Evolutionary conservation across 2,329 filamentous ascomycete genomes (phyloP), one percentile per base, ranked within the genome.

Genomic region (Trichophyton benhamiae): DNA sequence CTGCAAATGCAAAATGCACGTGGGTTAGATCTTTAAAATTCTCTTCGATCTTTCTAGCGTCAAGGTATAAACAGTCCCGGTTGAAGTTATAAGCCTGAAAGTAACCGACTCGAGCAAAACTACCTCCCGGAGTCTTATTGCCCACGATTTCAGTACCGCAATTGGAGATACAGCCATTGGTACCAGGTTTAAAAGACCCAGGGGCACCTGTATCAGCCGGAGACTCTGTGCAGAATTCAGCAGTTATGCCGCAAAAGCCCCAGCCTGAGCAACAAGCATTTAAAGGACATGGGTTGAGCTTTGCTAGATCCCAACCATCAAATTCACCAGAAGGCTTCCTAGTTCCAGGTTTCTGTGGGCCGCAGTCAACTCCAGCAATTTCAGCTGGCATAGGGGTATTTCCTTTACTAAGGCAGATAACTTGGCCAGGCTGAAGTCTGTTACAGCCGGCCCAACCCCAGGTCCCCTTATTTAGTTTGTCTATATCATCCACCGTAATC

Each of bases 261-360:
- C 75, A 77, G 44, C 71, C 68, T 61, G 76, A 70, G 64, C 76
- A 78, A 65, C 76, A 78, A 1, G 72, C 74, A 52, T 77, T 77
- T 3, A 76, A 66, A 5, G 72, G 74, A 62, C 80, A 82, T 0
- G 73, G 76, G 63, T 81, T 82, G 4, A 82, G 66, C 7, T 68
- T 65, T 0, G 69, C 64, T 2, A 79, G 65, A 80, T 41, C 57
- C n/a, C 20, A 17, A 3, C 57, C 36, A 38, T 22, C 30, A 42
- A 48, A 48, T 48, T 20, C 7, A 6, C 20, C n/a, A n/a, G 80
- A 0, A 68, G 62, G 1, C 9, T 66, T 57, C 7, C 64, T 57
- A 0, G 77, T 78, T 0, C 76, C 76, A 2, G 72, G 72, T 0
- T 75, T 70, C 52, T 75, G 71, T 0, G 80, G 80, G 0, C 80